A percentile compares a stretch with the other conserved stretches of the same genome.
Evolutionary conservation across 495 filamentous ascomycete genomes (phyloP).

Genomic region (Mycothermus thermophilus): DNA sequence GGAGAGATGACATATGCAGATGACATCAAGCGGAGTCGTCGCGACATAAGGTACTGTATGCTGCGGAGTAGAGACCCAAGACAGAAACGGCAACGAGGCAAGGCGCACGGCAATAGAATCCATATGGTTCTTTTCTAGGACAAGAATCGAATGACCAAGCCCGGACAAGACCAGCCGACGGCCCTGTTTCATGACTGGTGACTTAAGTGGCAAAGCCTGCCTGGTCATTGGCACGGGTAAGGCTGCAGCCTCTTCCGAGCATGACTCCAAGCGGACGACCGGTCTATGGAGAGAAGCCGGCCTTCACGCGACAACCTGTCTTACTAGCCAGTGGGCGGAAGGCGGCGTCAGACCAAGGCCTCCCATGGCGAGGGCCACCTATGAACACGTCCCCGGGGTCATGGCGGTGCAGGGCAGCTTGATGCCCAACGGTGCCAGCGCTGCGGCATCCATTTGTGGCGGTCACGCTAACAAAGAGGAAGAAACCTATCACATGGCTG

Average conservation of each 20-base stretch:
- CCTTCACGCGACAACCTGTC: too few species aligned
- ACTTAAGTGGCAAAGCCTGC: background rate
- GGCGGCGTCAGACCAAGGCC: background rate
- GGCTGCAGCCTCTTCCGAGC: background rate
- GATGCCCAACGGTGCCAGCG: constrained; percentile 9
- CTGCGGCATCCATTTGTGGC: constrained; percentile 1
- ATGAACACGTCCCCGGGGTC: constrained; percentile 1
- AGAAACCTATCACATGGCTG: constrained; percentile 1
- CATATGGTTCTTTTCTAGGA: too few species aligned
- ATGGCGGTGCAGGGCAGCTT: constrained; percentile 1
- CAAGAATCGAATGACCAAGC: background rate
- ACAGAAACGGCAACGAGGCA: too few species aligned
- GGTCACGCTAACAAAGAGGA: constrained; percentile 1
- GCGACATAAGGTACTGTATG: too few species aligned
- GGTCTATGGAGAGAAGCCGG: too few species aligned
- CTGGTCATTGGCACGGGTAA: background rate
- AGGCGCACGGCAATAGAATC: background rate
- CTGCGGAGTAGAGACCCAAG: too few species aligned
- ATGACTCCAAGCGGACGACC: background rate
- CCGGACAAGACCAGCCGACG: background rate
- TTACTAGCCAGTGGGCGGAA: background rate
- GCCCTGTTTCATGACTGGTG: background rate
- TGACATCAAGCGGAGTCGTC: too few species aligned
- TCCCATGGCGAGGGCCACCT: constrained; percentile 1
- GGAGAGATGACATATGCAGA: too few species aligned